Evolutionary conservation across 768 basidiomycete genomes (phyloP).

Genomic region (Coprinopsis marcescibilis): DNA sequence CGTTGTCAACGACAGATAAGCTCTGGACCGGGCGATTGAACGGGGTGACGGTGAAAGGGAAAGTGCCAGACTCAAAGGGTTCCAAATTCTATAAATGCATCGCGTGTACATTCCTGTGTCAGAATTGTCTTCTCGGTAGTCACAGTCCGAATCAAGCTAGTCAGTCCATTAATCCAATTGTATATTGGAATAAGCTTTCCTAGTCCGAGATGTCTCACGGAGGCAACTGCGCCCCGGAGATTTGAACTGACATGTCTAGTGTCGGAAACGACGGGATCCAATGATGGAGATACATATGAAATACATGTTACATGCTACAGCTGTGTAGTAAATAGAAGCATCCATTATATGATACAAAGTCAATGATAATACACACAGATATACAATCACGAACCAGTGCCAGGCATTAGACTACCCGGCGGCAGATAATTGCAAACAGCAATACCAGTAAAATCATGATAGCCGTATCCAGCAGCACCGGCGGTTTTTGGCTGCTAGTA

Average conservation of each 20-base stretch:
- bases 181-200: too few relatives aligned
- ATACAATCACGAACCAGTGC: neutral
- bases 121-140: neutral
- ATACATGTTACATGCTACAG: neutral
- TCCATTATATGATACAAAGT: constrained; percentile 12
- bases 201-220: too few relatives aligned
- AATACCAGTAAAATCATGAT: constrained; percentile 70
- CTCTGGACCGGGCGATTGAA: neutral
- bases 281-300: neutral
- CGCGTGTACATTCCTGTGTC: neutral
- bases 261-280: too few relatives aligned
- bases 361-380: neutral
- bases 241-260: too few relatives aligned
- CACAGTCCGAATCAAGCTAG: neutral
- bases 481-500: constrained; percentile 39
- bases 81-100: neutral
- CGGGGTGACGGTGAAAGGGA: neutral
- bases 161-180: too few relatives aligned
- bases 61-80: neutral
- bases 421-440: constrained; percentile 61
- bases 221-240: too few relatives aligned
- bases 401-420: constrained; percentile 39
- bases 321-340: neutral
- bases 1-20: too few relatives aligned
- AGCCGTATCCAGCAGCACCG: constrained; percentile 64